These are phyloP conservation scores for Flaveria linearis DNA, from an alignment of 129 eudicot species.

Conservation along the genomic window DNA sequence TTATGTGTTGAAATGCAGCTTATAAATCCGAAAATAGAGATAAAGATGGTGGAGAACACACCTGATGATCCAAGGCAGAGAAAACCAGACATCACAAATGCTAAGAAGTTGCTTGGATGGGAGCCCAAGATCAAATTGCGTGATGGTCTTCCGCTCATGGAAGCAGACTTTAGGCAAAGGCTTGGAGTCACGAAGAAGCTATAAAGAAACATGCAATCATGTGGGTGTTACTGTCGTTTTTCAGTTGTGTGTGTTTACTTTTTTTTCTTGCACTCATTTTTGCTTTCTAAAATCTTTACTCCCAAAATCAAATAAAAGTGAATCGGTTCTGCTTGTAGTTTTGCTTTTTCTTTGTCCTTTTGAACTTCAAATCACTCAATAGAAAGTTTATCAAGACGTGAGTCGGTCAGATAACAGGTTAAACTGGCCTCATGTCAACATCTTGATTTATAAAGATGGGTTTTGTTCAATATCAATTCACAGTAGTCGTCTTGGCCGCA, in stretches of 20 bases:
- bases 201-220: conserved; percentile 14
- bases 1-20: conserved; percentile 41
- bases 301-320: too few species aligned
- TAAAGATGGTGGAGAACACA: conserved; percentile 62
- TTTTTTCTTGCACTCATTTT: conserved; percentile 20
- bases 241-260: conserved; percentile 7
- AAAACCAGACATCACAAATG: conserved; percentile 75
- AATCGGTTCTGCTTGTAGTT: too few species aligned
- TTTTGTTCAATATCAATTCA: too few species aligned
- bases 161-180: conserved; percentile 62
- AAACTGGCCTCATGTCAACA: too few species aligned
- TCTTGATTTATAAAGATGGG: too few species aligned
- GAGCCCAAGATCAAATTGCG: conserved; percentile 74
- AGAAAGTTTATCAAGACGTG: too few species aligned
- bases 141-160: conserved; percentile 88
- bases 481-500: too few species aligned
- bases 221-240: not conserved
- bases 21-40: conserved; percentile 63
- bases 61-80: conserved; percentile 85
- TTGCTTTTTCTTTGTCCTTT: too few species aligned
- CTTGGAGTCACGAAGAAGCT: conserved; percentile 54
- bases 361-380: too few species aligned
- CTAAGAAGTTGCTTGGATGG: conserved; percentile 78
- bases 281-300: not conserved
- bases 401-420: too few species aligned